Evolutionary conservation across 176 grass and related monocot species (phyloP).

Genomic region (Cymbopogon citratus): DNA sequence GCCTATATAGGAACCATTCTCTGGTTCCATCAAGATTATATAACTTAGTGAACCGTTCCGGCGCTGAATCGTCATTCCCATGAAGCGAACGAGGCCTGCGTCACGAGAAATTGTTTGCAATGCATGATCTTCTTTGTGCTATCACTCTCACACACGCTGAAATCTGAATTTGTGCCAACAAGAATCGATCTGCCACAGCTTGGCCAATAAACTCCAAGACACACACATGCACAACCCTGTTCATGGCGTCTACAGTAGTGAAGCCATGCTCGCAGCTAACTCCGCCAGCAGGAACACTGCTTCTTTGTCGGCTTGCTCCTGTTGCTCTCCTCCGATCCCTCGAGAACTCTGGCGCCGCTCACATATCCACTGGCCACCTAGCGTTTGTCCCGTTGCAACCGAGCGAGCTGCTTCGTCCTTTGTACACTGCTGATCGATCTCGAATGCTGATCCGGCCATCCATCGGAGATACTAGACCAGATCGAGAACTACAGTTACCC

Average conservation of each 20-base stretch:
- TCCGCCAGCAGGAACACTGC: not conserved
- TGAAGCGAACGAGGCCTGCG: no score
- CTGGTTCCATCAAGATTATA: no score
- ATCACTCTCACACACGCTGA: not conserved
- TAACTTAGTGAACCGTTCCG: no score
- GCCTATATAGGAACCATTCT: no score
- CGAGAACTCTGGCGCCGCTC: slow-evolving; percentile 16
- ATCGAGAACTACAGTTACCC: slow-evolving; percentile 20
- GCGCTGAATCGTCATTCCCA: no score
- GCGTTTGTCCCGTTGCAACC: slow-evolving; percentile 31
- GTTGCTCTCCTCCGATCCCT: slow-evolving; percentile 8
- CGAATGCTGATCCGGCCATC: not conserved
- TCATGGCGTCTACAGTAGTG: slow-evolving; percentile 17
- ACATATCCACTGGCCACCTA: not conserved
- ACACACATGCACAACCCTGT: not conserved
- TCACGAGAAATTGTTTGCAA: no score
- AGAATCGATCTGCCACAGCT: not conserved
- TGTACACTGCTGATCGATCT: not conserved
- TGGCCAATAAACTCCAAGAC: slow-evolving; percentile 31
- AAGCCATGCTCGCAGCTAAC: not conserved
- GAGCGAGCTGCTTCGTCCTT: not conserved
- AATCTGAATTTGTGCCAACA: not conserved
- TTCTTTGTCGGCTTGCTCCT: slow-evolving; percentile 46
- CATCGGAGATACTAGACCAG: slow-evolving; percentile 1
- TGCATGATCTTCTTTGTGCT: no score